Evolutionary conservation across 768 basidiomycete genomes (phyloP).

Genomic region (Xerocomellus amylosporus): DNA sequence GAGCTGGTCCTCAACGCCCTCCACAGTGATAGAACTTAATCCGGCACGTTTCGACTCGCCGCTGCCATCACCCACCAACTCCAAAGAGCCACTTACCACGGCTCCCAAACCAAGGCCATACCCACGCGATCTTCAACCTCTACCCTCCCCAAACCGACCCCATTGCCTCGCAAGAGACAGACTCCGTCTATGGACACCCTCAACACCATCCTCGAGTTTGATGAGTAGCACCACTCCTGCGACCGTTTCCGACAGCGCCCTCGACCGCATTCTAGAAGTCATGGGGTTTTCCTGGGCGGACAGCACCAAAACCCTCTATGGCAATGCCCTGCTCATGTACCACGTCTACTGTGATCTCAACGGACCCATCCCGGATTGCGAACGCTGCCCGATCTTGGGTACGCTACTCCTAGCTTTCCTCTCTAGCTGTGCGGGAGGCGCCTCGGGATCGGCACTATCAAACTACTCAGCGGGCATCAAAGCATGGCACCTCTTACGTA

Average conservation of each 20-base stretch:
- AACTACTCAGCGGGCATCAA: neutral
- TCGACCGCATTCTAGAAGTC: neutral
- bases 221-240: neutral
- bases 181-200: neutral
- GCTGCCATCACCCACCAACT: neutral
- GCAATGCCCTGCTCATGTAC: neutral
- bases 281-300: neutral
- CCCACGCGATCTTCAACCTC: neutral
- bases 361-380: constrained; percentile 1
- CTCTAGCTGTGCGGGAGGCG: neutral
- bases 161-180: neutral
- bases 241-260: neutral
- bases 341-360: neutral
- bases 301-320: neutral
- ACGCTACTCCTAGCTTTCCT: neutral
- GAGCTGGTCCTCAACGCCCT: neutral
- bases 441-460: neutral
- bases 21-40: accelerated
- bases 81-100: too few species aligned
- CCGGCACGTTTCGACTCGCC: neutral
- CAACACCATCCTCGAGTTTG: neutral
- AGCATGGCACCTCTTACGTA: neutral
- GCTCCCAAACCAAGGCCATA: neutral
- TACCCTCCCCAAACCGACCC: accelerated
- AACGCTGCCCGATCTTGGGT: neutral